Percentiles rank a stretch among this genome's conserved stretches.
Evolutionary conservation across 148 eudicot species (phyloP).

Genomic region (Cornus florida): DNA sequence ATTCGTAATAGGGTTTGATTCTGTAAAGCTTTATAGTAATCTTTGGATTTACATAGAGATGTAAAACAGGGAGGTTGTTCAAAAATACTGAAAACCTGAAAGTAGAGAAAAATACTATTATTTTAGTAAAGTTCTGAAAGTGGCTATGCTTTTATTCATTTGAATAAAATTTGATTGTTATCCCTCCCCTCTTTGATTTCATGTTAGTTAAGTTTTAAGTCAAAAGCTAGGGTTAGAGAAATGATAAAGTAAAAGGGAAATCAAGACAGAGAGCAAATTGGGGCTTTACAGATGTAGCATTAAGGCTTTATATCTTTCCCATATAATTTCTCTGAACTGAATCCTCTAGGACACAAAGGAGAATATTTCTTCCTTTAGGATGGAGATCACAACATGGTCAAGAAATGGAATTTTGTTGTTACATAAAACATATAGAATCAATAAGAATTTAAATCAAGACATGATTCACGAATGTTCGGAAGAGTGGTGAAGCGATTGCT

Average conservation of each 20-base stretch:
- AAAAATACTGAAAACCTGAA: too few species aligned
- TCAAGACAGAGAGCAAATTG: neutral
- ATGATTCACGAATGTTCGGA: neutral
- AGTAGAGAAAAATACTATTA: too few species aligned
- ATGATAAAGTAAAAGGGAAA: neutral
- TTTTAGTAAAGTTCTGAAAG: too few species aligned
- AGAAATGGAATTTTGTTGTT: neutral
- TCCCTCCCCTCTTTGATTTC: neutral
- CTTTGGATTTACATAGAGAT: too few species aligned
- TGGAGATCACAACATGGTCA: neutral
- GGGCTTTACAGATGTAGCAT: neutral
- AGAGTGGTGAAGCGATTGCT: neutral
- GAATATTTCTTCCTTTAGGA: neutral
- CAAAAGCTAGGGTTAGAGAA: too few species aligned
- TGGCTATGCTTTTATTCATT: too few species aligned
- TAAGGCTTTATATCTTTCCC: neutral
- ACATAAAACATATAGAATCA: too few species aligned
- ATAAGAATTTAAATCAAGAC: neutral
- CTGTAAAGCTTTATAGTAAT: too few species aligned
- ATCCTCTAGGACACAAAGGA: neutral
- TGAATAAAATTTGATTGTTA: neutral
- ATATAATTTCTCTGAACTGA: neutral
- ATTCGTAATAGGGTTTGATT: too few species aligned
- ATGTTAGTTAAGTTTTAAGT: too few species aligned
- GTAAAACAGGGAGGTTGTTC: too few species aligned